phyloP scores from a whole-genome alignment of 1,139 yeast genomes.

The Candida sp. region DNA sequence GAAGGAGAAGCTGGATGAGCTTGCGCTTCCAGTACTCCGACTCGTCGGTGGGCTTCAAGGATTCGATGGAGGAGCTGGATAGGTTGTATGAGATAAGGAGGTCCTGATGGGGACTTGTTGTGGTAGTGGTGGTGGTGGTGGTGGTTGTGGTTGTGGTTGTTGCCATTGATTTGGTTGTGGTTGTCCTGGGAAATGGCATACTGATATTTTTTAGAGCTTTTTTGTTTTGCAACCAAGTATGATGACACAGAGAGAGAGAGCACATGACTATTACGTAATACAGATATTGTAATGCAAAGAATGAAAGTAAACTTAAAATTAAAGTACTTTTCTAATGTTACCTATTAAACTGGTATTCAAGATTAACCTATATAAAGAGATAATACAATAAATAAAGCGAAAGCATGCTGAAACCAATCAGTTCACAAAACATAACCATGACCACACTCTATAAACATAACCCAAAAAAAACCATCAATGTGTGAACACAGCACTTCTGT shows the following conservation, averaged over 20 bases:
- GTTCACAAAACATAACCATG: no score
- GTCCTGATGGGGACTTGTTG: no score
- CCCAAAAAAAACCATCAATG: no score
- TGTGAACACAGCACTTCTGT: no score
- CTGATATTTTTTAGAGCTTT: neutral
- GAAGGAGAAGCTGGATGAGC: constrained; percentile 3
- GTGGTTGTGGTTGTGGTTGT: no score
- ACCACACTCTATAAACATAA: no score
- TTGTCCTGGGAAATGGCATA: no score
- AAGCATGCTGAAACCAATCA: no score
- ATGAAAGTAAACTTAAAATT: no score
- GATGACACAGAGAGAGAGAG: neutral
- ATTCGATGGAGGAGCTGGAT: neutral
- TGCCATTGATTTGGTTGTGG: neutral
- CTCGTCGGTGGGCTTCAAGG: constrained; percentile 4
- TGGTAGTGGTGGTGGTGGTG: no score
- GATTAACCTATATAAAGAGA: neutral
- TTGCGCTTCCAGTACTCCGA: constrained; percentile 11
- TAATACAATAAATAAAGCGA: neutral
- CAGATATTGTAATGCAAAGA: neutral
- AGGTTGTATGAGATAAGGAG: constrained; percentile 2
- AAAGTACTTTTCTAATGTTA: no score
- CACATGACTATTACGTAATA: neutral
- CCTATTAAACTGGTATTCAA: neutral
- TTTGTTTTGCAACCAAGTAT: constrained; percentile 1